Base-by-base conservation (phyloP, 225 moss, liverwort and hornwort species). In the Physcomitrellopsis africana region DNA sequence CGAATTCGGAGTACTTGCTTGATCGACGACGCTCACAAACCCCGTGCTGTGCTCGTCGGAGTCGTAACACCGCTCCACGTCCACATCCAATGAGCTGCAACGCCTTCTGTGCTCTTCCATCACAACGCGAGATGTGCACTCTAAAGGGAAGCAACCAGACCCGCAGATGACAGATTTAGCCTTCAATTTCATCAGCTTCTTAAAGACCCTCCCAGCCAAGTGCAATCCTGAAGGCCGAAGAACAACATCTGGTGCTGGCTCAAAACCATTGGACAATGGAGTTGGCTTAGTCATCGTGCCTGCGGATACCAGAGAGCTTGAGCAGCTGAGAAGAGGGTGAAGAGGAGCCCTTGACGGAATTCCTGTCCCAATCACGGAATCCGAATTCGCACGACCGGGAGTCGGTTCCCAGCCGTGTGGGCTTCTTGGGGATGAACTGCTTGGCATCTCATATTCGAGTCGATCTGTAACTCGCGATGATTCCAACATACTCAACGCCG, bases 101-200 rank as follows among this genome's bases (percentile, higher is more conserved):
- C 60, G 69, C 63, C 44, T 26, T 11, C 54, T 44, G 1, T 29
- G 59, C 15, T 11, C 67, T 11, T 78, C 72, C 43, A 72, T 63
- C 10, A 55, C 29, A 7, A 19, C 77, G 55, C 75, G 77, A 43
- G 48, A 78, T 0, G 56, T 41, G 63, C 32, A 37, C 32, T 83
- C 77, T 0, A 77, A 42, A 5, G 71, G 11, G 37, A 80, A 74
- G 63, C 86, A 77, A 9, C 72, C 80, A 19, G 74, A 44, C 13
- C 26, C 45, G 4, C 69, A 37, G 44, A 76, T 12, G 7, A 81
- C 26, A 3, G 72, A 56, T 67, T 64, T 85, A 79, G 60, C 79
- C n/a, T 81, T 75, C 76, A 83, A 60, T 79, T 81, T 81, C 70
- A 81, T 12, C 49, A 87, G 23, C 41, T 71, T 79, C 81, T 67